Percentiles rank a stretch among this genome's conserved stretches.
phyloP scores from a whole-genome alignment of 2,329 filamentous ascomycete species.

The Alternaria sp. region DNA sequence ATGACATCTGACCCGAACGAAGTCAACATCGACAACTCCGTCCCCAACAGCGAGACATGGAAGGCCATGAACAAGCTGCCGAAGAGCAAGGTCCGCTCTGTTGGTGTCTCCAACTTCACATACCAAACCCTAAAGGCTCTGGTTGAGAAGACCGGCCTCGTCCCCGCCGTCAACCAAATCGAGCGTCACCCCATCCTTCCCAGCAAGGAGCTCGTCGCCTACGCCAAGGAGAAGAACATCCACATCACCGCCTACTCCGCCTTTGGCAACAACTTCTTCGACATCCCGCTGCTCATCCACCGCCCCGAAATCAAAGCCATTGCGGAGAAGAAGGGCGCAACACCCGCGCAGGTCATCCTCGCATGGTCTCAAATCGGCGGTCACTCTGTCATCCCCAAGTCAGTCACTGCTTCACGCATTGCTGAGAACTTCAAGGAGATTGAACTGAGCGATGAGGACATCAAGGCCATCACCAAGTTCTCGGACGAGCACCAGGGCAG shows the following conservation, averaged over 20 bases:
- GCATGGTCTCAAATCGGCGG: slow-evolving; percentile 80
- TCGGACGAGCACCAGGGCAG: slow-evolving; percentile 64
- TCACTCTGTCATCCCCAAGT: slow-evolving; percentile 45
- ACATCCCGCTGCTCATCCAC: slow-evolving; percentile 69
- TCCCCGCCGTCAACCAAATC: slow-evolving; percentile 45
- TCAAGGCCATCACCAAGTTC: slow-evolving; percentile 52
- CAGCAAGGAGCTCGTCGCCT: slow-evolving; percentile 42
- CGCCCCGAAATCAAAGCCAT: slow-evolving; percentile 73
- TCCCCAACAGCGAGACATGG: slow-evolving; percentile 45
- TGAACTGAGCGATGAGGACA: slow-evolving; percentile 35
- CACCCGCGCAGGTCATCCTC: slow-evolving; percentile 80
- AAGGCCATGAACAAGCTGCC: slow-evolving; percentile 52
- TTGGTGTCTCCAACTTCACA: slow-evolving; percentile 47
- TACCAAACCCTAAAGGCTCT: slow-evolving; percentile 59
- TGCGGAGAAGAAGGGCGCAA: slow-evolving; percentile 69
- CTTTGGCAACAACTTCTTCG: slow-evolving; percentile 52
- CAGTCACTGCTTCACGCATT: slow-evolving; percentile 41
- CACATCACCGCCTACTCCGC: slow-evolving; percentile 56
- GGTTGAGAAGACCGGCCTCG: slow-evolving; percentile 58
- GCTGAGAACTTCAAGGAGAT: slow-evolving; percentile 44
- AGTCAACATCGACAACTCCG: slow-evolving; percentile 47
- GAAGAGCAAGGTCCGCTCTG: slow-evolving; percentile 49
- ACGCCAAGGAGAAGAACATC: slow-evolving; percentile 44
- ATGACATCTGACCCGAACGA: slow-evolving; percentile 64
- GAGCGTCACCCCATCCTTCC: slow-evolving; percentile 45